phyloP scores from a whole-genome alignment of 148 eudicot genomes.

The Salicornia ramosissima region DNA sequence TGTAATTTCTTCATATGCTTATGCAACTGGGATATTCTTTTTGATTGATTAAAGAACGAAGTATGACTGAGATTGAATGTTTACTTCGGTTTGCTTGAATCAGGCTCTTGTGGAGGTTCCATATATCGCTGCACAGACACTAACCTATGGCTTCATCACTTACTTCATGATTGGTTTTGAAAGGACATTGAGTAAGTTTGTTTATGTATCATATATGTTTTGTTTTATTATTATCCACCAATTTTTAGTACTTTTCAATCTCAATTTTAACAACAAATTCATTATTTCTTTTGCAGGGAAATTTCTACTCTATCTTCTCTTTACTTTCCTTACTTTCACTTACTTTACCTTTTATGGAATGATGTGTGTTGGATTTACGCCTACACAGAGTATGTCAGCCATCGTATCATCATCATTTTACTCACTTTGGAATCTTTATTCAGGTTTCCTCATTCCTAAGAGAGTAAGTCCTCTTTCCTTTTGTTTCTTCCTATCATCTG shows the following conservation, averaged over 20 bases:
- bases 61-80: neutral
- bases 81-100: neutral
- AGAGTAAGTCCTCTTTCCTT: conserved; percentile 41
- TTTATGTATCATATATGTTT: neutral
- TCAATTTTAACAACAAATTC: neutral
- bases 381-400: conserved; percentile 66
- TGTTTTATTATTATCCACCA: neutral
- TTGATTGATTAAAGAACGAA: neutral
- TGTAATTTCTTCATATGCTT: too few relatives aligned
- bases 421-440: conserved; percentile 81
- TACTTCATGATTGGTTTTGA: conserved; percentile 87
- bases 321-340: conserved; percentile 81
- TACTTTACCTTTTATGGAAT: conserved; percentile 93
- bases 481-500: neutral
- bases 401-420: conserved; percentile 78
- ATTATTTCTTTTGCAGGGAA: conserved; percentile 51
- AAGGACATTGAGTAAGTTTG: conserved; percentile 48
- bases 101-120: conserved; percentile 76
- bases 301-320: conserved; percentile 51
- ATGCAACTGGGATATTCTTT: too few relatives aligned
- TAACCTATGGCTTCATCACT: conserved; percentile 62
- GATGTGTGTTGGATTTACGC: conserved; percentile 88
- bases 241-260: neutral
- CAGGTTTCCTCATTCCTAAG: conserved; percentile 80
- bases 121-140: conserved; percentile 60